phyloP scores from a whole-genome alignment of 352 stramenopile species.

The Globisporangium parvum region DNA sequence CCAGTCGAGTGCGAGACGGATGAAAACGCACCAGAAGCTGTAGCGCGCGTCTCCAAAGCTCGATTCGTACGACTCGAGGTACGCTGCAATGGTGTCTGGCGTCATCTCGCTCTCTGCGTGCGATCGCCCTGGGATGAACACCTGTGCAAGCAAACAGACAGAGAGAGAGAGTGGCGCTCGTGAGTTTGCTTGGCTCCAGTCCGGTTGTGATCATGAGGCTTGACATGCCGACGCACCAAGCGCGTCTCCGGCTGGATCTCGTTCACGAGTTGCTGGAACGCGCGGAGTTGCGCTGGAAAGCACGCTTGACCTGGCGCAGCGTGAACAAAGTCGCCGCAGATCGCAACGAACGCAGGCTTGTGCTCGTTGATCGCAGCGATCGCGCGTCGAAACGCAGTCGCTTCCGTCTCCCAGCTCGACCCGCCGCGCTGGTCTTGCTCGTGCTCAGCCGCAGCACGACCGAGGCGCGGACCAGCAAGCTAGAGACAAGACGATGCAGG shows the following conservation, averaged over 20 bases:
- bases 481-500: no score
- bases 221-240: constrained; percentile 29
- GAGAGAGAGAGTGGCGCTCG: background rate
- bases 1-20: background rate
- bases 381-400: constrained; percentile 31
- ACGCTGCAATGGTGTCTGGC: background rate
- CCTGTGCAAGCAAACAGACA: constrained; percentile 14
- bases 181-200: no score
- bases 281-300: constrained; percentile 34
- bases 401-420: constrained; percentile 41
- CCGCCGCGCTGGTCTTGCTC: constrained; percentile 36
- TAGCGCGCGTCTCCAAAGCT: constrained; percentile 64
- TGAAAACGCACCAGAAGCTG: constrained; percentile 57
- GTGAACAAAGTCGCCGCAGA: constrained; percentile 62
- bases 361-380: constrained; percentile 43
- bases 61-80: constrained; percentile 27
- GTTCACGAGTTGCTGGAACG: constrained; percentile 60
- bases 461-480: constrained; percentile 48
- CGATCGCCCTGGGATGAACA: constrained; percentile 45
- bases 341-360: constrained; percentile 52
- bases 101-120: constrained; percentile 9
- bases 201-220: background rate
- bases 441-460: constrained; percentile 18
- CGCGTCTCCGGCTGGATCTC: constrained; percentile 47
- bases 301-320: constrained; percentile 27